These are phyloP conservation scores for Pestalotiopsis sp. DNA, from an alignment of 2,329 filamentous ascomycete species.

Conservation along the genomic window DNA sequence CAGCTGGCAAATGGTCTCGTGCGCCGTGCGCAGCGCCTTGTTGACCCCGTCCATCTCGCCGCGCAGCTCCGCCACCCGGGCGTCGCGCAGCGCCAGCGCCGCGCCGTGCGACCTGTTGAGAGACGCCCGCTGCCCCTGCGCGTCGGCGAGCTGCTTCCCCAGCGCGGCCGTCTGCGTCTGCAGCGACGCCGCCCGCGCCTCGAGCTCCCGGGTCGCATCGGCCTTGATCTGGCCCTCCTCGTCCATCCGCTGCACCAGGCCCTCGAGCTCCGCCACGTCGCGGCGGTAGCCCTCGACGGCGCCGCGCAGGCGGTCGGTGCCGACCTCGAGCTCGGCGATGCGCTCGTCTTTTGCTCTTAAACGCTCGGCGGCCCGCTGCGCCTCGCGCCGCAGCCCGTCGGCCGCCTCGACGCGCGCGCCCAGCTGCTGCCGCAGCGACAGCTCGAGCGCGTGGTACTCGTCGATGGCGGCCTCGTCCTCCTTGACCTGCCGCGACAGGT, in stretches of 20 bases:
- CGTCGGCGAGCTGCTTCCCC: conserved; percentile 32
- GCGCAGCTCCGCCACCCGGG: conserved; percentile 48
- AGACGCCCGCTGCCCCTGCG: conserved; percentile 27
- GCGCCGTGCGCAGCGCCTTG: conserved; percentile 46
- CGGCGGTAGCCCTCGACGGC: conserved; percentile 55
- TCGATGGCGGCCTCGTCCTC: conserved; percentile 59
- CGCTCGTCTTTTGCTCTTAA: conserved; percentile 40
- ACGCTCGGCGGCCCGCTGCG: conserved; percentile 32
- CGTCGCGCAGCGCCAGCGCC: conserved; percentile 54
- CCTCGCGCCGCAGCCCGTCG: conserved; percentile 47
- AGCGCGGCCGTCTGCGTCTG: conserved; percentile 40
- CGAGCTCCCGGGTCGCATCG: conserved; percentile 40
- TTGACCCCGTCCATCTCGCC: conserved; percentile 30
- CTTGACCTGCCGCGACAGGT: conserved; percentile 46
- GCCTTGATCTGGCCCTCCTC: conserved; percentile 33
- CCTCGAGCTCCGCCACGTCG: conserved; percentile 57
- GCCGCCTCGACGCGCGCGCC: conserved; percentile 53
- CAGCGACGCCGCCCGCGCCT: conserved; percentile 45
- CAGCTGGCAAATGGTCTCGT: conserved; percentile 47
- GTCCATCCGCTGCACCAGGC: conserved; percentile 52
- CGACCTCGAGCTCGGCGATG: conserved; percentile 51
- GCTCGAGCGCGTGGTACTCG: conserved; percentile 61
- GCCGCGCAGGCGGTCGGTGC: conserved; percentile 51
- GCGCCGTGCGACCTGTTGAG: conserved; percentile 46
- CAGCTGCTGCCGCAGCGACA: conserved; percentile 59